Base-by-base conservation (phyloP, 2,329 filamentous ascomycete species). In the Polytolypa hystricis region DNA sequence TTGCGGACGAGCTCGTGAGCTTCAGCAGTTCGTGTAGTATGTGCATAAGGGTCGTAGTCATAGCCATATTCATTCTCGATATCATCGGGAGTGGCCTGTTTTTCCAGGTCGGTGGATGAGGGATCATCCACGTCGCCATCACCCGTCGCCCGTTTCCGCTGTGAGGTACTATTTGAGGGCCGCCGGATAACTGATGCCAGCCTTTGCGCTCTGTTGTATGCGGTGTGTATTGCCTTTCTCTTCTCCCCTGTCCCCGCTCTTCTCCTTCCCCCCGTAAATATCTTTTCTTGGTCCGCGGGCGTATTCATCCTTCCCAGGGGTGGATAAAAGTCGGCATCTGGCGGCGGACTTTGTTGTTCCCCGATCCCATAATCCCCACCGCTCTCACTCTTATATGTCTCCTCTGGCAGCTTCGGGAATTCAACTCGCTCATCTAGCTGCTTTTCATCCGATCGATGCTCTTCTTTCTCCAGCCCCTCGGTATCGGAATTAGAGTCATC, bases 141-240 rank as follows among this genome's bases (percentile, higher is more conserved):
- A n/a, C n/a, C n/a, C n/a, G n/a, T n/a, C n/a, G 21, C 7, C 8
- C 25, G n/a, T n/a, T 25, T 52, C 40, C 53, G 57, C 19, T 11
- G 21, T 23, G 18, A 21, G 18, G 10, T 19, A 38, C 50, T 53
- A 42, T 52, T 56, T 28, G 47, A 48, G 16, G 49, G 38, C 30
- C 48, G 50, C 37, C 50, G 51, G 35, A 60, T 46, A 44, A 56
- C 47, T 42, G 56, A 59, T 40, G 54, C 50, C 21, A 60, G 45
- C 39, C 46, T 43, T 38, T 55, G 57, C 16, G 52, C 54, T 46
- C 50, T 49, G 39, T 57, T 54, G 32, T 60, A 53, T 19, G 55
- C 55, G 30, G 45, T 54, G 37, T 53, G 50, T 44, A 60, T 49
- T 12, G 55, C 47, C 36, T 43, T 50, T 34, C 53, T 53, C 49